phyloP scores from a whole-genome alignment of 2,329 filamentous ascomycete genomes.

The Calonectria ilicicola region DNA sequence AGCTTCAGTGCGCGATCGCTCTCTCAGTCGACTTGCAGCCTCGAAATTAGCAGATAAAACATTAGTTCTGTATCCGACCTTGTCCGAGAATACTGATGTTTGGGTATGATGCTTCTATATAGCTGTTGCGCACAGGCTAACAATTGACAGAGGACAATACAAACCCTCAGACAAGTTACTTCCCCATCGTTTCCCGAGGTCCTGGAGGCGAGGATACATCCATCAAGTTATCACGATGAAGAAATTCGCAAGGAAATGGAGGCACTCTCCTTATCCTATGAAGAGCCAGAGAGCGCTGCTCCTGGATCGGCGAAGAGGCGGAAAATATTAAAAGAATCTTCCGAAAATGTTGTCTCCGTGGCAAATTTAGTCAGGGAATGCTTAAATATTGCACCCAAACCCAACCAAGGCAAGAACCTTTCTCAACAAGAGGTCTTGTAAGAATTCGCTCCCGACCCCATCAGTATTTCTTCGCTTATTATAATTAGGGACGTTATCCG shows the following conservation, averaged over 20 bases:
- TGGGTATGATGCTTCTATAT: slow-evolving; percentile 49
- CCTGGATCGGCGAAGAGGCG: slow-evolving; percentile 43
- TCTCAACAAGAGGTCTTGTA: slow-evolving; percentile 59
- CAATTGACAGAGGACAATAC: slow-evolving; percentile 43
- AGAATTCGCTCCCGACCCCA: slow-evolving; percentile 42
- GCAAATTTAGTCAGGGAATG: slow-evolving; percentile 42
- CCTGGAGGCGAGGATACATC: slow-evolving; percentile 40
- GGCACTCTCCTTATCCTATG: slow-evolving; percentile 42
- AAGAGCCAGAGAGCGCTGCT: slow-evolving; percentile 36
- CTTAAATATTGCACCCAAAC: slow-evolving; percentile 40
- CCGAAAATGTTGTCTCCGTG: slow-evolving; percentile 36
- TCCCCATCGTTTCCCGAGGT: slow-evolving; percentile 28
- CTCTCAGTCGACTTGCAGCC: slow-evolving; percentile 53
- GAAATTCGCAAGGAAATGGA: slow-evolving; percentile 45
- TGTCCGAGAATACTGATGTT: slow-evolving; percentile 53
- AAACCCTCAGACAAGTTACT: slow-evolving; percentile 44
- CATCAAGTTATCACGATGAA: slow-evolving; percentile 44
- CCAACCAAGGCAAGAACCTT: slow-evolving; percentile 40
- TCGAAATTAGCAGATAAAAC: slow-evolving; percentile 59
- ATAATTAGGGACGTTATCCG: slow-evolving; percentile 55
- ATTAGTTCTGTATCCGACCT: slow-evolving; percentile 48
- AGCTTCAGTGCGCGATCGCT: slow-evolving; percentile 47
- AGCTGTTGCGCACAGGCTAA: slow-evolving; percentile 33
- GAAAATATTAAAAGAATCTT: slow-evolving; percentile 38
- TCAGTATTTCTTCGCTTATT: slow-evolving; percentile 32